A percentile compares a stretch with the other conserved stretches of the same genome.
These are phyloP conservation scores for Cystobasidiopsis lactophilus DNA, from an alignment of 768 basidiomycete genomes.

Conservation along the genomic window DNA sequence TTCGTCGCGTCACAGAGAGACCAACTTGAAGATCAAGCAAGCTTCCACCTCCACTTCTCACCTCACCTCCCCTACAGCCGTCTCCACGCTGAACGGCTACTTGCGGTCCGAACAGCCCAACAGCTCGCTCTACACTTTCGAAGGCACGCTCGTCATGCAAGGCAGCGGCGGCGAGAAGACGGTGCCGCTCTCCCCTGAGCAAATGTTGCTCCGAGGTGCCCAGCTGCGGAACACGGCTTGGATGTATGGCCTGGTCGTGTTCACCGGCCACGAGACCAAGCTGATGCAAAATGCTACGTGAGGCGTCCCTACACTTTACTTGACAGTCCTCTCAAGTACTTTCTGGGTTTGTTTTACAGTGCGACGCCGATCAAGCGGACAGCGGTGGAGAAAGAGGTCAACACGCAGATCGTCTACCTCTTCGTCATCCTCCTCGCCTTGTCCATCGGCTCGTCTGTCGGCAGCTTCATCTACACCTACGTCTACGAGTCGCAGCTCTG, in stretches of 20 bases:
- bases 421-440: constrained; percentile 69
- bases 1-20: constrained; percentile 48
- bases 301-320: constrained; percentile 23
- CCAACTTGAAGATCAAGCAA: constrained; percentile 97
- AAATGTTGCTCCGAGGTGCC: constrained; percentile 77
- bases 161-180: constrained; percentile 38
- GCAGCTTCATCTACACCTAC: constrained; percentile 79
- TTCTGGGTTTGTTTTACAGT: constrained; percentile 27
- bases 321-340: neutral
- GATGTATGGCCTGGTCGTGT: constrained; percentile 82
- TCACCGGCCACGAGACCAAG: constrained; percentile 95
- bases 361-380: constrained; percentile 94
- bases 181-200: constrained; percentile 81
- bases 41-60: constrained; percentile 57
- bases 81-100: constrained; percentile 51
- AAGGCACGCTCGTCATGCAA: constrained; percentile 36
- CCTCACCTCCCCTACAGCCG: constrained; percentile 54
- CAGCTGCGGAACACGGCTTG: constrained; percentile 90
- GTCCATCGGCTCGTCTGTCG: constrained; percentile 75
- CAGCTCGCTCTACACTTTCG: constrained; percentile 89
- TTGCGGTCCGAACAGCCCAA: constrained; percentile 92
- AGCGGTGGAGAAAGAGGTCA: constrained; percentile 85
- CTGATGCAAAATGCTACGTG: constrained; percentile 95
- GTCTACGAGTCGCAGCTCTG: constrained; percentile 68
- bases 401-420: constrained; percentile 83